Base-by-base conservation (phyloP, 2,329 filamentous ascomycete species). In the Polychaeton citri region DNA sequence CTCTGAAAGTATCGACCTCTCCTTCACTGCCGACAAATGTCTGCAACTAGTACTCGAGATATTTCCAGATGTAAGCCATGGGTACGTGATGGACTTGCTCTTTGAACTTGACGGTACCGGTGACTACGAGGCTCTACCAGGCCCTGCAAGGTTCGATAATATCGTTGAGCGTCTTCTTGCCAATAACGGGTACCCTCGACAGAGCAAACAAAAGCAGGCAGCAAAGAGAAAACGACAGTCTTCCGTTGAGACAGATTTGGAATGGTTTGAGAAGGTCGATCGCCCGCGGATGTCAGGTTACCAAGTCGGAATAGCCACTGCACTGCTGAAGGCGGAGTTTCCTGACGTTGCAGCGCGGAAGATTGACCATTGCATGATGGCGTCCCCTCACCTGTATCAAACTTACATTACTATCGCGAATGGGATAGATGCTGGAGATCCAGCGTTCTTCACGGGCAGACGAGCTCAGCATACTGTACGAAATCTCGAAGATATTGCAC, bases 291-390 rank as follows among this genome's bases (percentile, higher is more conserved):
- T 15, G 12, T 10, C 12, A 12, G 24, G 24, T 7, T 12, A 10
- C 24, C 15, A 28, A 12, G 24, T 7, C 12, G 12, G 24, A 10
- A 28, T 12, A 15, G 21, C 35, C 2, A 32, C 39, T 3, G 32
- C 40, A 34, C 49, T 56, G 8, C 51, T 66, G 9, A 62, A 62
- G 42, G 57, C 62, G 35, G 60, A 65, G 30, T 65, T 64, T 34
- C 53, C 48, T 0, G 46, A 51, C 6, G 47, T 65, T 5, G 55
- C 61, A 2, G 48, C 52, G 8, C 45, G 49, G 12, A 55, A 57
- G 38, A 58, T 66, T 40, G 43, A 43, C 13, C 45, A 50, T 15
- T 47, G 49, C 2, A 33, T 63, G 5, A 34, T 19, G 12, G 31
- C 38, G 8, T 39, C 55, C 4, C 52, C 53, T 34, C 56, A 58